Percentiles rank a stretch among this genome's conserved stretches.
phyloP scores from a whole-genome alignment of 2,329 filamentous ascomycete genomes.

The Exophiala phaeomuriformis region DNA sequence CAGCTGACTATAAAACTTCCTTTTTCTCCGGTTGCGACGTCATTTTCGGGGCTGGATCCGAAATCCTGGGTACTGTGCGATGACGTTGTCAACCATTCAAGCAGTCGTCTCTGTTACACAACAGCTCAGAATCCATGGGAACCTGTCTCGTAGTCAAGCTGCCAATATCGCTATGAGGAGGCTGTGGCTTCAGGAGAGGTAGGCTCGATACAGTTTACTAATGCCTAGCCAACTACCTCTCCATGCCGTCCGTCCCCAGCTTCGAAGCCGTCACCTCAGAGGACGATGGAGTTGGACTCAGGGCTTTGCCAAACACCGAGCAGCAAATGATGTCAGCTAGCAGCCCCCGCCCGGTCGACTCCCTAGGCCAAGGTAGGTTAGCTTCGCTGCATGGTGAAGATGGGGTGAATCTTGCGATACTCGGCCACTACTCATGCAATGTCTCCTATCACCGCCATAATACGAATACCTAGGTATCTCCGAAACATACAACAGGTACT shows the following conservation, averaged over 20 bases:
- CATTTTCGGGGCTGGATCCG: slow-evolving; percentile 5
- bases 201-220: no score
- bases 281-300: neutral
- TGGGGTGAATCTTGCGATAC: neutral
- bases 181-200: no score
- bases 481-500: no score
- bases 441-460: no score
- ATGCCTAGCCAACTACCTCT: neutral
- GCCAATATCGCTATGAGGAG: no score
- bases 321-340: slow-evolving; percentile 12
- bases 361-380: neutral
- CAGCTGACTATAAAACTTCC: neutral
- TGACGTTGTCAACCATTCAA: slow-evolving; percentile 13
- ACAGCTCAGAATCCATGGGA: no score
- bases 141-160: no score
- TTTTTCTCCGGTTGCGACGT: slow-evolving; percentile 3
- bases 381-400: neutral
- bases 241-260: neutral
- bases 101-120: no score
- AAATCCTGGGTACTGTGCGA: slow-evolving; percentile 7
- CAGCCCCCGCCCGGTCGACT: slow-evolving; percentile 2
- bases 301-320: neutral
- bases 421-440: no score
- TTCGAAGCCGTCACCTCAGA: neutral
- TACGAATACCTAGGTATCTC: no score